Percentiles rank a stretch among this genome's conserved stretches.
Evolutionary conservation across 768 basidiomycete genomes (phyloP).

Genomic region (Chalciporus pseudorubinellus): DNA sequence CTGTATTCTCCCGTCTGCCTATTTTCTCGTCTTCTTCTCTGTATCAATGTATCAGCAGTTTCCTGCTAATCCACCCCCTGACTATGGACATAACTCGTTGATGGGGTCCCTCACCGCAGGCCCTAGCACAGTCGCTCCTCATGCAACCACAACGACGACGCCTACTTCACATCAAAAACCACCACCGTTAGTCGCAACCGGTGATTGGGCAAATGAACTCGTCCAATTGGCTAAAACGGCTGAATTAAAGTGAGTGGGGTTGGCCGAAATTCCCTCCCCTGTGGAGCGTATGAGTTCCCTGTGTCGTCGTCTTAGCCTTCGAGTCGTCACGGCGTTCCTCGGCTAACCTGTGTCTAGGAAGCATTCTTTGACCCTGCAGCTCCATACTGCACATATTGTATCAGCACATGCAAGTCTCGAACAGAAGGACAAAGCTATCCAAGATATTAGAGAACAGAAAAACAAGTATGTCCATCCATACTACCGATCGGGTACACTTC

Average conservation of each 20-base stretch:
- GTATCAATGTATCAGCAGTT: conserved; percentile 37
- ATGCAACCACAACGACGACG: conserved; percentile 27
- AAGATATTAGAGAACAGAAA: conserved; percentile 81
- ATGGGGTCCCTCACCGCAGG: conserved; percentile 34
- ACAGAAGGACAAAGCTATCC: conserved; percentile 72
- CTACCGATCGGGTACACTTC: neutral
- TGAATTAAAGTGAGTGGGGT: conserved; percentile 71
- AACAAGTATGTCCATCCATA: conserved; percentile 58
- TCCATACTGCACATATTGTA: conserved; percentile 84
- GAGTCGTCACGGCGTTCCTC: conserved; percentile 1
- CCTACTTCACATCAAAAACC: conserved; percentile 25
- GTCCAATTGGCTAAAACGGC: conserved; percentile 85
- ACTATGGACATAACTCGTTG: conserved; percentile 33
- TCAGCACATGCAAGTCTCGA: conserved; percentile 80
- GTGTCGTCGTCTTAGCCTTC: neutral
- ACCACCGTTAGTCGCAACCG: conserved; percentile 69
- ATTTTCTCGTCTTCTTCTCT: conserved; percentile 23
- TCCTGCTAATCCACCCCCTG: conserved; percentile 31
- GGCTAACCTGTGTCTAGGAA: conserved; percentile 47
- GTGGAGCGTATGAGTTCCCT: neutral
- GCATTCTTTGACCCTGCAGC: conserved; percentile 77
- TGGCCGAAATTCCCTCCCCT: neutral
- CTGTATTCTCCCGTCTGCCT: conserved; percentile 16
- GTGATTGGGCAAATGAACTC: conserved; percentile 85
- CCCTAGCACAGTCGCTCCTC: conserved; percentile 33